Base-by-base conservation (phyloP, 371 early-diverging fungal genomes). In the Choanephora cucurbitarum region DNA sequence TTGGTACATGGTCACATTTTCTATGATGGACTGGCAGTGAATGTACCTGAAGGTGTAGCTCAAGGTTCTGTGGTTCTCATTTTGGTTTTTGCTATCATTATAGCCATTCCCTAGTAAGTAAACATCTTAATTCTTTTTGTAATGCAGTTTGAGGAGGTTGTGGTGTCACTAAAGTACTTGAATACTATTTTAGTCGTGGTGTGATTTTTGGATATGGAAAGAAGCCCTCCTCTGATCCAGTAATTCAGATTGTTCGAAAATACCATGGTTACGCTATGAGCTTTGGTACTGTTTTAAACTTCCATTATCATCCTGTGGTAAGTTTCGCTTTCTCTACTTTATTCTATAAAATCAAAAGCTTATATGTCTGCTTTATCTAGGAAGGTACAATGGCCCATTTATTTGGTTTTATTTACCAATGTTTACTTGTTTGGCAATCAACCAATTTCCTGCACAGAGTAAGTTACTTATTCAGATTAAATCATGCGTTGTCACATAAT, bases 231-330 rank as follows among this genome's bases (percentile, higher is more conserved):
- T 57, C 63, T 8, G 55, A 64, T 39, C 47, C 64, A n/a, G 49
- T 73, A 10, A 61, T 76, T n/a, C 49, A 53, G 7, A 73, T 76
- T 58, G 37, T 58, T 15, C 61, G 60, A 63, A 66, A 67, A 43
- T 76, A 76, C 19, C 77, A 76, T 44, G 77, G 77, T 0, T 76
- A 76, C 45, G 54, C 66, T n/a, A 66, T 76, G 56, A 76, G 77
- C 31, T 72, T 72, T 62, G 75, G 72, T 1, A 75, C 71, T 19
- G 72, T 75, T 7, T 56, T 60, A 22, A 72, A 72, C 22, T 76
- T 76, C 31, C 77, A 76, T 41, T 76, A 76, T 55, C 77, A 76
- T 55, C 77, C 77, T 33, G 64, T 64, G 55, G 73, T 73, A 69
- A 59, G 52, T 37, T 41, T n/a, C n/a, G n/a, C n/a, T n/a, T 32